phyloP scores from a whole-genome alignment of 768 basidiomycete species.

The Xanthoconium purpureum region DNA sequence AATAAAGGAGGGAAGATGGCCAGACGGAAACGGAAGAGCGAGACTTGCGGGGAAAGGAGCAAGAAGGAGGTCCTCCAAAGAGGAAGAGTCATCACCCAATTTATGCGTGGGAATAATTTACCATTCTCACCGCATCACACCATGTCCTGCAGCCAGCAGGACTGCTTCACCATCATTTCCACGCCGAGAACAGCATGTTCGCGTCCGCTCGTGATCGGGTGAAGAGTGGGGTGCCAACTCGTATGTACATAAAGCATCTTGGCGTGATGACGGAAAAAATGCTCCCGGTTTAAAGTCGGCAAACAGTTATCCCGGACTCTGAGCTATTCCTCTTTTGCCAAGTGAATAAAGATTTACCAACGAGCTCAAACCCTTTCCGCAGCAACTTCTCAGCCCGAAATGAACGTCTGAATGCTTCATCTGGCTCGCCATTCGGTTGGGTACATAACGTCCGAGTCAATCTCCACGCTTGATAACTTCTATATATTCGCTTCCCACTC shows the following conservation, averaged over 20 bases:
- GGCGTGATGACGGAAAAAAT: not conserved
- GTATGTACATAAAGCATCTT: too few species aligned
- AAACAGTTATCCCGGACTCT: not conserved
- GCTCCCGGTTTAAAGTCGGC: not conserved
- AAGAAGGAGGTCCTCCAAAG: too few species aligned
- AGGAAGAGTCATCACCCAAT: too few species aligned
- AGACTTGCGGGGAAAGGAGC: slow-evolving; percentile 11
- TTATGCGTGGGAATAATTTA: too few species aligned
- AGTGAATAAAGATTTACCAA: not conserved
- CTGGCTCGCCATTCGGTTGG: too few species aligned
- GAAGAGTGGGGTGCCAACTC: not conserved
- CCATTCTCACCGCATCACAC: too few species aligned
- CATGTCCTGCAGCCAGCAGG: not conserved
- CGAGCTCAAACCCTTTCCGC: not conserved
- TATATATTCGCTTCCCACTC: too few species aligned
- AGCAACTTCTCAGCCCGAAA: not conserved
- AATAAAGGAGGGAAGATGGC: not conserved
- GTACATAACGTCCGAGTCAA: not conserved
- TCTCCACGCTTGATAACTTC: not conserved
- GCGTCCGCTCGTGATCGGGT: not conserved
- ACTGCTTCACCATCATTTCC: not conserved
- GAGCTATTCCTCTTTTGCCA: not conserved
- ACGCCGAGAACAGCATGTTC: not conserved
- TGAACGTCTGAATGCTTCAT: too few species aligned
- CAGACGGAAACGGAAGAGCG: not conserved